Percentiles rank a stretch among this genome's conserved stretches.
Evolutionary conservation across 73 alveolate genomes (phyloP).

Genomic region (Uronychia binucleata): DNA sequence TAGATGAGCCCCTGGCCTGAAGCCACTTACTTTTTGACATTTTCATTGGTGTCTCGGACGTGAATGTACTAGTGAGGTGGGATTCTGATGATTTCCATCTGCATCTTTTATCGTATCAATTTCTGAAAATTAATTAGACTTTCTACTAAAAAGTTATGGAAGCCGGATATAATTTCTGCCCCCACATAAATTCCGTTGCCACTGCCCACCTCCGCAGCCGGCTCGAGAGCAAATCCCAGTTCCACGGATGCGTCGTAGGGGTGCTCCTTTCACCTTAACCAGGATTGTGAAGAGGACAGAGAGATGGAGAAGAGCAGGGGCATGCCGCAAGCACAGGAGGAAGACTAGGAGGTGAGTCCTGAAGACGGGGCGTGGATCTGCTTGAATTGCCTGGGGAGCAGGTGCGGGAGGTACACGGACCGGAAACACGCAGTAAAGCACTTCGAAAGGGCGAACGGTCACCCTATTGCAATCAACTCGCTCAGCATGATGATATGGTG

Average conservation of each 20-base stretch:
- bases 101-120: neutral
- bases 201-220: neutral
- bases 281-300: neutral
- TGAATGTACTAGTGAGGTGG: slow-evolving; percentile 47
- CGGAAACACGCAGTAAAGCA: slow-evolving; percentile 53
- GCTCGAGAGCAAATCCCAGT: neutral
- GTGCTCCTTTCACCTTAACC: neutral
- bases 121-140: neutral
- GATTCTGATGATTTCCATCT: slow-evolving; percentile 17
- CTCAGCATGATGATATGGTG: slow-evolving; percentile 48
- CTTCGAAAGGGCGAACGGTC: slow-evolving; percentile 14
- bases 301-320: neutral
- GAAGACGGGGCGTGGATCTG: slow-evolving; percentile 46
- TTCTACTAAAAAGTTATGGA: neutral
- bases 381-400: slow-evolving; percentile 17
- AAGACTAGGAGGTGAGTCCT: slow-evolving; percentile 2
- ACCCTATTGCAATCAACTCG: slow-evolving; percentile 28
- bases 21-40: slow-evolving; percentile 4
- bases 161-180: slow-evolving; percentile 1
- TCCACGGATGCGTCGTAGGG: neutral
- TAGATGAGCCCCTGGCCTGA: neutral
- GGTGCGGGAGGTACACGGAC: slow-evolving; percentile 51
- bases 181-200: neutral
- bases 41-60: slow-evolving; percentile 23
- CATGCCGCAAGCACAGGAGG: neutral